These are phyloP conservation scores for Apiospora sp. DNA, from an alignment of 2,329 filamentous ascomycete genomes.

Conservation along the genomic window DNA sequence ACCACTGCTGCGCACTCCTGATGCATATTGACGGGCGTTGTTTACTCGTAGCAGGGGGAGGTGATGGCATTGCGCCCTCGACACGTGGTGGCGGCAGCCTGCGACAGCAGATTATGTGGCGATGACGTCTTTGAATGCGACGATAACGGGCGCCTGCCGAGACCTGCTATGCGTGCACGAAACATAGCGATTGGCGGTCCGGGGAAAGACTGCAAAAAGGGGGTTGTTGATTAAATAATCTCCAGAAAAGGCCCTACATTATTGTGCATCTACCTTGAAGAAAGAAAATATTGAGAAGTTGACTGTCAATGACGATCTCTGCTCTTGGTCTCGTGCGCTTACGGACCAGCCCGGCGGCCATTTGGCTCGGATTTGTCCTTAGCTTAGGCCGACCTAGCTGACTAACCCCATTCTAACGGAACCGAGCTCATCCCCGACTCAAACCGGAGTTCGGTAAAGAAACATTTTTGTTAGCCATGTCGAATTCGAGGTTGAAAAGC, in stretches of 20 bases:
- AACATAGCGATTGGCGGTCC: slow-evolving; percentile 32
- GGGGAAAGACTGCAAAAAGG: neutral
- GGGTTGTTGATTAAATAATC: neutral
- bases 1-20: slow-evolving; percentile 28
- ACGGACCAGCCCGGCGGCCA: neutral
- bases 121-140: slow-evolving; percentile 22
- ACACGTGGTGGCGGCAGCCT: slow-evolving; percentile 1
- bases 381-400: slow-evolving; percentile 18
- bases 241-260: neutral
- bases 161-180: slow-evolving; percentile 38
- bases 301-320: neutral
- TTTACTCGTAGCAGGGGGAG: slow-evolving; percentile 27
- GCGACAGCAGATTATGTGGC: slow-evolving; percentile 21
- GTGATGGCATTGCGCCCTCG: slow-evolving; percentile 28
- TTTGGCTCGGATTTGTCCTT: slow-evolving; percentile 19
- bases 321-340: slow-evolving; percentile 9
- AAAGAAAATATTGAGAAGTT: neutral
- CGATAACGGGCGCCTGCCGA: slow-evolving; percentile 31
- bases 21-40: slow-evolving; percentile 36
- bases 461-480: neutral
- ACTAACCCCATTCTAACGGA: slow-evolving; percentile 18
- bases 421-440: slow-evolving; percentile 4
- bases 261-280: neutral
- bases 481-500: neutral
- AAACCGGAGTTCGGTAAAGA: slow-evolving; percentile 12